Percentiles rank a stretch among this genome's conserved stretches.
These are phyloP conservation scores for Penicillium oxalicum DNA, from an alignment of 2,329 filamentous ascomycete genomes.

Conservation along the genomic window DNA sequence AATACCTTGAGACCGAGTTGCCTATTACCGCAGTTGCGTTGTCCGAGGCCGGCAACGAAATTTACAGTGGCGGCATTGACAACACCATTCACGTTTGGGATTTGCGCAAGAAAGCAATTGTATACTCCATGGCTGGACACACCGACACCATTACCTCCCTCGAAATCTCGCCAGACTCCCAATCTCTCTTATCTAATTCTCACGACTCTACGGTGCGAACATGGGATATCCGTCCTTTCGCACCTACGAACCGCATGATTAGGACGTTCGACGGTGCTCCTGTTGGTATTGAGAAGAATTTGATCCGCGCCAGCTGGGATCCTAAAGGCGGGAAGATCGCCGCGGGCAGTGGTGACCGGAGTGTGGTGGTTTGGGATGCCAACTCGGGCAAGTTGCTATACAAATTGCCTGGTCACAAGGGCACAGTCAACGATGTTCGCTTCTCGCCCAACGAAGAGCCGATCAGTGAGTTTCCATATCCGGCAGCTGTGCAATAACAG, in stretches of 20 bases:
- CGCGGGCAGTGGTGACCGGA: constrained; percentile 83
- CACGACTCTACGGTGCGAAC: constrained; percentile 92
- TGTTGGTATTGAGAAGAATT: constrained; percentile 80
- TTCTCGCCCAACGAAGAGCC: constrained; percentile 81
- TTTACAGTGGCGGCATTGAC: constrained; percentile 91
- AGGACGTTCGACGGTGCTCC: constrained; percentile 89
- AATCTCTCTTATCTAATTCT: constrained; percentile 81
- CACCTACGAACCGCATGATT: constrained; percentile 76
- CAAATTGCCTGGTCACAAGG: constrained; percentile 92
- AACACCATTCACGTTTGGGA: constrained; percentile 98
- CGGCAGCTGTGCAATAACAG: neutral
- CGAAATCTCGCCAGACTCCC: constrained; percentile 85
- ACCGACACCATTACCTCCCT: constrained; percentile 88
- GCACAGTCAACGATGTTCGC: constrained; percentile 88
- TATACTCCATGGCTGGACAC: constrained; percentile 84
- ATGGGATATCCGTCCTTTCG: constrained; percentile 95
- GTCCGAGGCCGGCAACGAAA: constrained; percentile 90
- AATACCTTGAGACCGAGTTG: constrained; percentile 85
- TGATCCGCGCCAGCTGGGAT: constrained; percentile 88
- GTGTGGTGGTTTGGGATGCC: constrained; percentile 83
- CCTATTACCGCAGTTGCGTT: constrained; percentile 86
- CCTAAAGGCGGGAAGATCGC: constrained; percentile 77
- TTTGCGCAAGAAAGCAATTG: constrained; percentile 79
- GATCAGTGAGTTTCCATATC: constrained; percentile 61
- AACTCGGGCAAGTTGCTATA: constrained; percentile 86